Base-by-base conservation (phyloP, 768 basidiomycete species). In the Tylopilus plumbeoviolaceoides region DNA sequence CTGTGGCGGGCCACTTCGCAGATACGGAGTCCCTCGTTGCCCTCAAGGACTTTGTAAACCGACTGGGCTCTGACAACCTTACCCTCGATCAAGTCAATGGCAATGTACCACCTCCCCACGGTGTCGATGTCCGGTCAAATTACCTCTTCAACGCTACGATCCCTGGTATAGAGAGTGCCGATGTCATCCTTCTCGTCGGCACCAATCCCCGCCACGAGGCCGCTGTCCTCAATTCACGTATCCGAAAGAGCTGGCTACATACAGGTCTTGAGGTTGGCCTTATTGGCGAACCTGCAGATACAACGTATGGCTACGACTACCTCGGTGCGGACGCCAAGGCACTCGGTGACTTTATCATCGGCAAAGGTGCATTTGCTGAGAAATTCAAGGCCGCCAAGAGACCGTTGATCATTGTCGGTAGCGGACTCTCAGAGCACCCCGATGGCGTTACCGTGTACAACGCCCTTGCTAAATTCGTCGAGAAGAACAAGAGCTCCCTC, bases 121-220 rank as follows among this genome's bases (percentile, higher is more conserved):
- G 90, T 46, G 80, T 95, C 55, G 95, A 98, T 62, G 75, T 95
- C 50, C 90, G 97, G 53, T 90, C 92, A 14, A 98, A 95, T 74
- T 98, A 97, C 72, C 84, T 95, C 36, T 97, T 99, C 79, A 98
- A 98, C 73, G 77, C 87, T 9, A 91, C 89, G 21, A 92, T 99
- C 53, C 85, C 92, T 25, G 89, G 89, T 21, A 78, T 95, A 25
- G 97, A 97, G 65, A 76, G 85, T 43, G 95, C 97, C 21, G 97
- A 99, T 61, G 91, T 74, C 18, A 91, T 99, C 59, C 82, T 98
- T 8, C 82, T 99, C 27, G 83, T 98, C 60, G 97, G 95, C 51
- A 97, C 94, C 40, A 97, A 98, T 73, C 95, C 95, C 10, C 80
- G 97, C 18, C 95, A 98, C 67, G 97, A 99, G 71, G 97, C 94